phyloP scores from a whole-genome alignment of 73 alveolate genomes.

The Paramecium sexaurelia region DNA sequence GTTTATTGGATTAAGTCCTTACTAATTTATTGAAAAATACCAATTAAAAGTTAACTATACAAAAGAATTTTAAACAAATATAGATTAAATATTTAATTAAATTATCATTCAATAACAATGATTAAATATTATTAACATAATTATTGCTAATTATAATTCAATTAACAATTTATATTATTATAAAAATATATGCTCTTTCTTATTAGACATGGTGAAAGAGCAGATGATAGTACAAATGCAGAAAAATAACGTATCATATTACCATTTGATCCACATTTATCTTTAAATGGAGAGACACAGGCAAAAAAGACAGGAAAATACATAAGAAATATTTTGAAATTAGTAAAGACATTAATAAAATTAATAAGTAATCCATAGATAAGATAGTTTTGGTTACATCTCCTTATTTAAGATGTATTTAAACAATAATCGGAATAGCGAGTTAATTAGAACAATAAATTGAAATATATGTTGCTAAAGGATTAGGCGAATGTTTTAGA shows the following conservation, averaged over 20 bases:
- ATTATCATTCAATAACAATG: background rate
- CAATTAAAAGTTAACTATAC: background rate
- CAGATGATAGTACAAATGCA: slow-evolving; percentile 53
- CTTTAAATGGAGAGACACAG: background rate
- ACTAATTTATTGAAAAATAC: background rate
- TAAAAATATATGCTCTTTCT: background rate
- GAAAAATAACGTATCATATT: background rate
- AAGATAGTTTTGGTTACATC: background rate
- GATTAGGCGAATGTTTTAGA: slow-evolving; percentile 55
- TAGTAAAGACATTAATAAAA: background rate
- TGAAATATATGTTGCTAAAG: background rate
- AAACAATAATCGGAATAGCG: slow-evolving; percentile 17
- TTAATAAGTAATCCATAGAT: background rate
- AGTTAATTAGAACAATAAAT: background rate
- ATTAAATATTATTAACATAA: background rate
- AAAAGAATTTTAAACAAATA: background rate
- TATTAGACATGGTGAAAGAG: slow-evolving; percentile 56
- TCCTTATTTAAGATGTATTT: slow-evolving; percentile 37
- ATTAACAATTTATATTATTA: too few species aligned
- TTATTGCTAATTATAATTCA: too few species aligned
- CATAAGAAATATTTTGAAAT: slow-evolving; percentile 21
- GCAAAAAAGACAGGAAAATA: slow-evolving; percentile 41
- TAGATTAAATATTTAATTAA: background rate
- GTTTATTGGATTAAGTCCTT: background rate
- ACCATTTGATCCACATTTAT: slow-evolving; percentile 39